phyloP scores from a whole-genome alignment of 805 yeast species.

The Nakazawaea peltata region DNA sequence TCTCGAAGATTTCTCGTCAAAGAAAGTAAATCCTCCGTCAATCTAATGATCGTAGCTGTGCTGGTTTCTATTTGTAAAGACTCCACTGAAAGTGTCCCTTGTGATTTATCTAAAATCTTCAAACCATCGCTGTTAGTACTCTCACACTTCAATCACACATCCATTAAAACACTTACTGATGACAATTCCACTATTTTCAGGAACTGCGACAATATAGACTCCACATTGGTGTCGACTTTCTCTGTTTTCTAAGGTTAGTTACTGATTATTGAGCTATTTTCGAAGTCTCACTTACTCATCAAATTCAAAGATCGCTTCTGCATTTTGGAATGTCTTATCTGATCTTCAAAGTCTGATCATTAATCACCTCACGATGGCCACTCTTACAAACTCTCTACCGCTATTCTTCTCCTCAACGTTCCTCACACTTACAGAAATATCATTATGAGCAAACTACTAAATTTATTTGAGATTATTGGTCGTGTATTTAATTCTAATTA shows the following conservation, averaged over 20 bases:
- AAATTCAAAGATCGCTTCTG: conserved; percentile 35
- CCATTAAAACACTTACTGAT: conserved; percentile 19
- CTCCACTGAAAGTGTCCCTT: conserved; percentile 38
- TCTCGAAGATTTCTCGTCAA: conserved; percentile 44
- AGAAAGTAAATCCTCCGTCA: conserved; percentile 43
- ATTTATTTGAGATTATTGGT: too few relatives aligned
- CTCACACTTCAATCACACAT: neutral
- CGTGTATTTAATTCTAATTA: too few relatives aligned
- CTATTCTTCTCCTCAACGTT: too few relatives aligned
- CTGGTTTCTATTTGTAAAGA: conserved; percentile 48
- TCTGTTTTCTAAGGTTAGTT: too few relatives aligned
- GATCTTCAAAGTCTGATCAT: too few relatives aligned
- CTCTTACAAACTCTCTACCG: too few relatives aligned
- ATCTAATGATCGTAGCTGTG: conserved; percentile 39
- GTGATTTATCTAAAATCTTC: conserved; percentile 21
- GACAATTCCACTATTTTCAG: conserved; percentile 46
- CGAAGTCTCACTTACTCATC: conserved; percentile 27
- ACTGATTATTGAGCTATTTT: too few relatives aligned
- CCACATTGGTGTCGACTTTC: conserved; percentile 43
- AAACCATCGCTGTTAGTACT: neutral
- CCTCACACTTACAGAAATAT: too few relatives aligned
- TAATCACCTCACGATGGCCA: too few relatives aligned
- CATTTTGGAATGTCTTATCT: conserved; percentile 24
- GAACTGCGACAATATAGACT: conserved; percentile 41
- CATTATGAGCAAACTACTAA: too few relatives aligned